Conservation (phyloP, 768 basidiomycete species). For the Russula sp. region DNA sequence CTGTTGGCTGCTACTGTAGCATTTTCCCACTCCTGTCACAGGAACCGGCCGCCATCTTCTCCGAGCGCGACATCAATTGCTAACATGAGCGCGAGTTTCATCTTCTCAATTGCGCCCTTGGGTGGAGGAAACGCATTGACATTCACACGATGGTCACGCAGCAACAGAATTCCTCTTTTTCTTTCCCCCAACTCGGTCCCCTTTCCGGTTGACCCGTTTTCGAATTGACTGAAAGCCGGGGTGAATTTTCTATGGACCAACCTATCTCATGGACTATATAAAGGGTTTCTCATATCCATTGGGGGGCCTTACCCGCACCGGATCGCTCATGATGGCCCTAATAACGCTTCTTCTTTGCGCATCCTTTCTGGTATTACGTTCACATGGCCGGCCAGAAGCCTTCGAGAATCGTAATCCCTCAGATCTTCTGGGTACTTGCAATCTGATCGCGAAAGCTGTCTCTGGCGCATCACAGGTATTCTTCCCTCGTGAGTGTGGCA, state of each 20-base stretch:
- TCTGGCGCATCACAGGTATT: conserved; percentile 8
- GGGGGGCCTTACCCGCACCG: not conserved
- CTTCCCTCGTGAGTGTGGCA: not conserved
- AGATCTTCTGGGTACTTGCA: not conserved
- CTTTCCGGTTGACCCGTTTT: not conserved
- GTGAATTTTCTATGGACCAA: not conserved
- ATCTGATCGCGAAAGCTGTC: not conserved
- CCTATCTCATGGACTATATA: not conserved
- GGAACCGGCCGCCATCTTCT: too few relatives aligned
- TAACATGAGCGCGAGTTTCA: too few relatives aligned
- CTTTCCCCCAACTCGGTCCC: not conserved
- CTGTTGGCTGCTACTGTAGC: too few relatives aligned
- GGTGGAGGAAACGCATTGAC: not conserved
- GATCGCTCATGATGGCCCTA: not conserved
- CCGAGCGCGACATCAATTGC: too few relatives aligned
- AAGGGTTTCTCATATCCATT: not conserved
- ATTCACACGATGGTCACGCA: not conserved
- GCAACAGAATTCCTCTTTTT: not conserved
- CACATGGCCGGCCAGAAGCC: not conserved
- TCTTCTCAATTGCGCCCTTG: too few relatives aligned
- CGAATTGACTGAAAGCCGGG: not conserved
- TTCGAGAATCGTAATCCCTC: too few relatives aligned
- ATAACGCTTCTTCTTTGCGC: not conserved
- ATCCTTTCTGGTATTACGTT: not conserved
- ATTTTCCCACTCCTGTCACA: too few relatives aligned